Percentiles rank a stretch among this genome's conserved stretches.
These are phyloP conservation scores for Groenewaldozyma auringiensis DNA, from an alignment of 1,139 yeast species.

Conservation along the genomic window DNA sequence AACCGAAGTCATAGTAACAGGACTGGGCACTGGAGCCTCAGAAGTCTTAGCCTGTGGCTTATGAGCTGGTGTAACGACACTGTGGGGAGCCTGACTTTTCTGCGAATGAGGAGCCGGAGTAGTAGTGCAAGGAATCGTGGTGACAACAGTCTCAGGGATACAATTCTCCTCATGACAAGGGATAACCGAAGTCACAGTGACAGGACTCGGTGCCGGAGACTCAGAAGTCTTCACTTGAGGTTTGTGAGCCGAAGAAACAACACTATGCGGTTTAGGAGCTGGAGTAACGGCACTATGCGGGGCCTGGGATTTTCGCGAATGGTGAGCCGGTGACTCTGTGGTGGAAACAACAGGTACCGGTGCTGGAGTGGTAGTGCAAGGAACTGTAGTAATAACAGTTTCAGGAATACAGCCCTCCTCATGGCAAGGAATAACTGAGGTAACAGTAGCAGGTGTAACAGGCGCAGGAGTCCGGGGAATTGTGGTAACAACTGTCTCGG, in stretches of 20 bases:
- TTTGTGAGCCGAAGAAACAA: not conserved
- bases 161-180: not conserved
- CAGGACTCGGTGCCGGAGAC: not conserved
- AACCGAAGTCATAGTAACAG: not conserved
- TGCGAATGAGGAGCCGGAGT: not conserved
- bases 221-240: not conserved
- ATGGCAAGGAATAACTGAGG: conserved; percentile 2
- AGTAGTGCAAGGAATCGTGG: not conserved
- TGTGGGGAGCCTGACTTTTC: no score
- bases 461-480: conserved; percentile 2
- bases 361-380: conserved; percentile 3
- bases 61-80: not conserved
- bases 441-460: not conserved
- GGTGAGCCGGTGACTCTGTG: not conserved
- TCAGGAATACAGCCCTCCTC: not conserved
- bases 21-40: not conserved
- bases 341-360: not conserved
- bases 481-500: not conserved
- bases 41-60: not conserved
- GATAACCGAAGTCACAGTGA: not conserved
- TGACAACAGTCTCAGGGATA: not conserved
- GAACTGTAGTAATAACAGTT: not conserved
- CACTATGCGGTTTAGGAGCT: not conserved
- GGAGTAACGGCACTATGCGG: no score
- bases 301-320: not conserved